phyloP scores from a whole-genome alignment of 495 filamentous ascomycete species.

The Recurvomyces mirabilis region DNA sequence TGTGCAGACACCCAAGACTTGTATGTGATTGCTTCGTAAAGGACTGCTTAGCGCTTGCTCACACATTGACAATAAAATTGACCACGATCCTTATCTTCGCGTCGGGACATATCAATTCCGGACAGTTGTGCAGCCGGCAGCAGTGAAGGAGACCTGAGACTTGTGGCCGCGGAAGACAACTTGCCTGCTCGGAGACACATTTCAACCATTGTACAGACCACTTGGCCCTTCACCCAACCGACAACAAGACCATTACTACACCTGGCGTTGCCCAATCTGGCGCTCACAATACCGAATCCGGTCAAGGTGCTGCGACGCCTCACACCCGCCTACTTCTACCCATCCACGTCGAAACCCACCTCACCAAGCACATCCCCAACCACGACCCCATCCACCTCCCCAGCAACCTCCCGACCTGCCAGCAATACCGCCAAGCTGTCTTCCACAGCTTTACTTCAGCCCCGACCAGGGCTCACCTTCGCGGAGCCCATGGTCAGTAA shows the following conservation, averaged over 20 bases:
- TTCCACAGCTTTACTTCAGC: constrained; percentile 10
- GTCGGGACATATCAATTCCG: no score
- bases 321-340: constrained; percentile 12
- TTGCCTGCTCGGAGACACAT: neutral
- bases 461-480: constrained; percentile 14
- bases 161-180: no score
- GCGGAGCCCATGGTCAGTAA: constrained; percentile 9
- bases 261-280: constrained; percentile 14
- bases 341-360: neutral
- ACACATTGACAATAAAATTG: no score
- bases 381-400: neutral
- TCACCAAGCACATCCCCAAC: neutral
- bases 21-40: no score
- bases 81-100: no score
- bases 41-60: no score
- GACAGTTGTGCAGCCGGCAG: no score
- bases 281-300: constrained; percentile 4
- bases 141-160: no score
- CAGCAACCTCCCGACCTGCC: neutral
- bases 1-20: no score
- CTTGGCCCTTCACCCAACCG: no score
- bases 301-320: constrained; percentile 13
- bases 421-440: constrained; percentile 21
- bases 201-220: neutral
- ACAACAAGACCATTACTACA: no score